Evolutionary conservation across 345 rosid genomes (phyloP), one percentile per base, ranked within the genome.

Genomic region (Brassica napus): DNA sequence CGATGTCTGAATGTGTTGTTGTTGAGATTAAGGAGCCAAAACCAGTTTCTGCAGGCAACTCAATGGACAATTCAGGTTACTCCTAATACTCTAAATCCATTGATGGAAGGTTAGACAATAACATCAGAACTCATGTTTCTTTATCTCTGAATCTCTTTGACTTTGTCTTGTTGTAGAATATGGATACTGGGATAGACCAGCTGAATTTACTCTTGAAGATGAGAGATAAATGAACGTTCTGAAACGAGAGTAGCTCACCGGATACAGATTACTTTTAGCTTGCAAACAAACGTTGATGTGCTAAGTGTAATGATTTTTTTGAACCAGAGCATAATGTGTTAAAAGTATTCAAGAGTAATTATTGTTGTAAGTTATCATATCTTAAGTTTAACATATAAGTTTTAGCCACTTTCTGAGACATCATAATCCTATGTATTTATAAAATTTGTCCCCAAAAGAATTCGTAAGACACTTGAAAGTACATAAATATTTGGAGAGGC

Each of bases 1-100:
- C 93, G 91, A 95, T 93, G 94, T 95, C 97, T 0, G 99, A 93
- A 69, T 93, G 97, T 77, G 99, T 95, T 4, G 99, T 95, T 26
- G 98, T 93, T 44, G 99, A 95, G 86, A 93, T 95, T 79, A 90
- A 88, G 85, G 98, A 95, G 83, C 88, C 93, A 0, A 97, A 93
- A 61, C 79, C 96, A 2, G 84, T 82, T 16, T 86, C 93, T 9
- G 89, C 73, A 0, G 97, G 89, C 28, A 91, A 84, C 84, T 97
- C 99, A 30, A 95, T 95, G 97, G 97, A 95, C 80, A 91, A 90
- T 72, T 93, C 98, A 86, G 97, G 97, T 87, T 73, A 35, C 60
- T 74, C 14, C 75, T 49, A 5, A 68, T 21, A 21, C 31, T 28
- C 31, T 28, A 5, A 28, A 28, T 28, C 4, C 57, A 30, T 59